These are phyloP conservation scores for Craspedostauros australis DNA, from an alignment of 108 stramenopile genomes.

Conservation along the genomic window DNA sequence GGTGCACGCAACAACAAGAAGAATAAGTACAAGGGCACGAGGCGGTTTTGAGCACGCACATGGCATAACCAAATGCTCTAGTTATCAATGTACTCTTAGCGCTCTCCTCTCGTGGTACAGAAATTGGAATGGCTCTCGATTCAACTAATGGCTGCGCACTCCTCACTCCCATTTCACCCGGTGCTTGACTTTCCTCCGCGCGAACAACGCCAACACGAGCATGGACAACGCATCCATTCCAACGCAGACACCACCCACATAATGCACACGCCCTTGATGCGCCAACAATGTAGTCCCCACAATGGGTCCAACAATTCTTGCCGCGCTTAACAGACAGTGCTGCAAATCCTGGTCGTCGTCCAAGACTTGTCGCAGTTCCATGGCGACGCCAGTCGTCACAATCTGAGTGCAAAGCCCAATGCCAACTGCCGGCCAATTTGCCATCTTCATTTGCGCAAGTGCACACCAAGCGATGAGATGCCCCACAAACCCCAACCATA, in stretches of 20 bases:
- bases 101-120: no score
- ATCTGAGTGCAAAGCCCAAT: no score
- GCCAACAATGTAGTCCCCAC: conserved; percentile 42
- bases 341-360: no score
- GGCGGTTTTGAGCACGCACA: neutral
- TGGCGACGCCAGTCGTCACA: conserved; percentile 60
- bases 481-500: conserved; percentile 26
- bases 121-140: no score
- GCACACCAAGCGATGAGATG: no score
- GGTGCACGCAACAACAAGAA: conserved; percentile 28
- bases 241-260: neutral
- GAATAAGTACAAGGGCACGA: conserved; percentile 15
- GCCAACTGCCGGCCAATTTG: no score
- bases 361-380: conserved; percentile 42
- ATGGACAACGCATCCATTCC: neutral
- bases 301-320: conserved; percentile 59
- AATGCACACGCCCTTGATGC: neutral
- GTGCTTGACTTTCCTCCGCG: neutral
- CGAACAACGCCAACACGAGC: neutral
- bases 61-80: neutral
- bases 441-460: no score
- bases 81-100: neutral
- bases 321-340: conserved; percentile 72
- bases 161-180: no score
- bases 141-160: no score